These are phyloP conservation scores for Phialophora macrospora DNA, from an alignment of 2,329 filamentous ascomycete genomes.

Conservation along the genomic window DNA sequence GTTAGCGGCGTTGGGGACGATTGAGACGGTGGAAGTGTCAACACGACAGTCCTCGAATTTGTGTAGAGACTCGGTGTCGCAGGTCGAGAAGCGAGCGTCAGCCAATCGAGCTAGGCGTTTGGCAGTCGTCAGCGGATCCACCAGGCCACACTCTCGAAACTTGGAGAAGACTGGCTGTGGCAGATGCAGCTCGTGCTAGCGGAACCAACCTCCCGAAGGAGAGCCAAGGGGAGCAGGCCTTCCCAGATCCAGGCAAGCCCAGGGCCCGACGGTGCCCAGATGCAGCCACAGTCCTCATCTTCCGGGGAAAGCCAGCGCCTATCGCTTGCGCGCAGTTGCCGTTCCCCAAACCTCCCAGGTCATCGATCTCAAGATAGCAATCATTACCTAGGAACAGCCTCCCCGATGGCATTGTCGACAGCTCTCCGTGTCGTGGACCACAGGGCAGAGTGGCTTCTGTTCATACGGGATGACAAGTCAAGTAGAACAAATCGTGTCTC, in stretches of 20 bases:
- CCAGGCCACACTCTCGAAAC: background rate
- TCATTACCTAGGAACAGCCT: background rate
- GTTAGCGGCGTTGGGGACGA: conserved; percentile 4
- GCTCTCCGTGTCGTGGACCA: background rate
- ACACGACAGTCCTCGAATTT: conserved; percentile 14
- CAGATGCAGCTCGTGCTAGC: conserved; percentile 6
- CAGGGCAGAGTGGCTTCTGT: background rate
- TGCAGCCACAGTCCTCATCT: conserved; percentile 8
- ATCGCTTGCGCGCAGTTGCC: background rate
- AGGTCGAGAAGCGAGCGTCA: conserved; percentile 8
- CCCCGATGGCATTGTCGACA: background rate
- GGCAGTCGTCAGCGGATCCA: conserved; percentile 19
- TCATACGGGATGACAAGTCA: background rate
- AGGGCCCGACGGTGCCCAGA: background rate
- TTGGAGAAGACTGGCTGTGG: conserved; percentile 1
- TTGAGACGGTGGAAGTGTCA: conserved; percentile 24
- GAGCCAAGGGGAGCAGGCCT: background rate
- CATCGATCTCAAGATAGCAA: background rate
- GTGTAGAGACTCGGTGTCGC: conserved; percentile 21
- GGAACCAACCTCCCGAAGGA: conserved; percentile 15
- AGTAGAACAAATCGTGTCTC: background rate
- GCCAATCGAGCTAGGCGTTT: conserved; percentile 10
- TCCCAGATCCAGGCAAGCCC: conserved; percentile 13
- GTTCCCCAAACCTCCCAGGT: background rate
- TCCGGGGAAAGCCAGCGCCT: conserved; percentile 1